Evolutionary conservation across 1,284 basidiomycete species (phyloP).

Genomic region (Apiotrichum mycotoxinovorans): DNA sequence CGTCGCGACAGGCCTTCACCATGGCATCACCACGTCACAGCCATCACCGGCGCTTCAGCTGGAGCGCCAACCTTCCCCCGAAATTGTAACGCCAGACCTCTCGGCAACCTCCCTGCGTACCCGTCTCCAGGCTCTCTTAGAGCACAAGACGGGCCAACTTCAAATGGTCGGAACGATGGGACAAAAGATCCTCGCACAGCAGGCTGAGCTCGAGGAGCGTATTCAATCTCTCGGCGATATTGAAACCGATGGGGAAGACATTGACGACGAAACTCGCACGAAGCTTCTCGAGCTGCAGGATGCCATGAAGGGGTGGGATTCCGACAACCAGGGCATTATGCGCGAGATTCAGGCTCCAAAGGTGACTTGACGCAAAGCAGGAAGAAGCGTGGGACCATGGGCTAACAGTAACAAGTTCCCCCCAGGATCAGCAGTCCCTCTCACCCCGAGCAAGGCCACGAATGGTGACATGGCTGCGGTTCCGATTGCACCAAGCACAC

Average conservation of each 20-base stretch:
- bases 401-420: slow-evolving; percentile 5
- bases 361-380: slow-evolving; percentile 52
- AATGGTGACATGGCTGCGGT: slow-evolving; percentile 2
- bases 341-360: slow-evolving; percentile 62
- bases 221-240: slow-evolving; percentile 70
- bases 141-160: slow-evolving; percentile 83
- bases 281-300: slow-evolving; percentile 73
- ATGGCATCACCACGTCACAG: slow-evolving; percentile 22
- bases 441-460: slow-evolving; percentile 1
- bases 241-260: slow-evolving; percentile 56
- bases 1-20: slow-evolving; percentile 10
- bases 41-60: slow-evolving; percentile 10
- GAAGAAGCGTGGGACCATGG: not conserved
- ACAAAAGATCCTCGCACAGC: slow-evolving; percentile 83
- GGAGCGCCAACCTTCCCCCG: slow-evolving; percentile 16
- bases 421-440: slow-evolving; percentile 3
- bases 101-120: slow-evolving; percentile 32
- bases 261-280: slow-evolving; percentile 59
- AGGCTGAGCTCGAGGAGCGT: slow-evolving; percentile 81
- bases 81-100: slow-evolving; percentile 19
- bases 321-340: slow-evolving; percentile 74
- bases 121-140: slow-evolving; percentile 72
- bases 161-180: slow-evolving; percentile 84
- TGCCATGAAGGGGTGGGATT: slow-evolving; percentile 73
- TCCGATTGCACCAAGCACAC: slow-evolving; percentile 20